Evolutionary conservation across 805 yeast genomes (phyloP).

Genomic region (Saccharomycopsis javanensis): DNA sequence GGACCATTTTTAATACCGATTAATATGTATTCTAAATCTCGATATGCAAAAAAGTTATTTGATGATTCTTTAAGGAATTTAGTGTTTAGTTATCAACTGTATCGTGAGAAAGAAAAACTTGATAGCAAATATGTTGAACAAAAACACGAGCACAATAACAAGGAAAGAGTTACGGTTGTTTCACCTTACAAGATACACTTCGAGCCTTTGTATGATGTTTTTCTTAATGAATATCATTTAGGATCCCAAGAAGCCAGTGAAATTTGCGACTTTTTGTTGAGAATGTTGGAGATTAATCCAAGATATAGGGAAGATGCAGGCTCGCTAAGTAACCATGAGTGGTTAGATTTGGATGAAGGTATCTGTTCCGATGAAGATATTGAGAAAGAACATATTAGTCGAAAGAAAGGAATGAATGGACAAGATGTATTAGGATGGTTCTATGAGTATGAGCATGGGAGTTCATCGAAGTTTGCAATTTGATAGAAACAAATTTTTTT

Average conservation of each 20-base stretch:
- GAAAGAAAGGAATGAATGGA: conserved; percentile 23
- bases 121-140: neutral
- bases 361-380: neutral
- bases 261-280: conserved; percentile 37
- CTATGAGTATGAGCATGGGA: conserved; percentile 1
- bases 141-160: neutral
- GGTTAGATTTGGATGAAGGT: conserved; percentile 8
- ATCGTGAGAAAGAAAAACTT: neutral
- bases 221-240: conserved; percentile 9
- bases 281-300: conserved; percentile 43
- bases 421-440: conserved; percentile 24
- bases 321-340: conserved; percentile 43
- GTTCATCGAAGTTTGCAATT: neutral
- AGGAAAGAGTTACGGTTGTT: neutral
- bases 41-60: conserved; percentile 9
- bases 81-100: neutral
- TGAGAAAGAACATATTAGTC: conserved; percentile 17
- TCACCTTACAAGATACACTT: neutral
- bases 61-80: neutral
- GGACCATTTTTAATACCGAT: conserved; percentile 20
- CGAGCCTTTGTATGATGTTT: neutral
- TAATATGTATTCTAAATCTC: conserved; percentile 8
- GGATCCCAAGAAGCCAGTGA: conserved; percentile 2
- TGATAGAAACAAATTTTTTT: neutral
- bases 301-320: conserved; percentile 45